A percentile compares a stretch with the other conserved stretches of the same genome.
These are phyloP conservation scores for Coniosporium apollinis DNA, from an alignment of 495 filamentous ascomycete species.

Conservation along the genomic window DNA sequence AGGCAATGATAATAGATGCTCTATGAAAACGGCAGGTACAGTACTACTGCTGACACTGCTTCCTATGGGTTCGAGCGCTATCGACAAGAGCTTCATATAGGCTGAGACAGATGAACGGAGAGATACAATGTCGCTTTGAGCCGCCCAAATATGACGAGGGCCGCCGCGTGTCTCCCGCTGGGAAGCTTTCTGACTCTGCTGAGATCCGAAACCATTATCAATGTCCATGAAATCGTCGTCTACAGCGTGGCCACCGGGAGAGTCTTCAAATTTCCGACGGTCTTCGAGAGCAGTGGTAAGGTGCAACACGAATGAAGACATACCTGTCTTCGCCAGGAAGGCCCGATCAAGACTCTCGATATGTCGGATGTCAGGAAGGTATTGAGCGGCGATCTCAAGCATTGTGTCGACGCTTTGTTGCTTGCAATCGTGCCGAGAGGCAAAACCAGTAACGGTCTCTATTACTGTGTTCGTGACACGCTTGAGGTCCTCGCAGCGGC, in stretches of 20 bases:
- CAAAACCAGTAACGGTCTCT: slow-evolving; percentile 12
- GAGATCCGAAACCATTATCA: slow-evolving; percentile 50
- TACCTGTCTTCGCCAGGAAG: neutral
- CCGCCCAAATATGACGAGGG: no score
- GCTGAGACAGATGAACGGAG: slow-evolving; percentile 24
- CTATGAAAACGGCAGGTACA: slow-evolving; percentile 27
- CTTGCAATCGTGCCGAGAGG: slow-evolving; percentile 12
- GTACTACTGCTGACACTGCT: neutral
- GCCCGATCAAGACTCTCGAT: neutral
- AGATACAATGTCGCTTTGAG: slow-evolving; percentile 29
- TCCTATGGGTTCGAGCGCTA: no score
- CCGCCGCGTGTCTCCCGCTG: no score
- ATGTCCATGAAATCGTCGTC: slow-evolving; percentile 56
- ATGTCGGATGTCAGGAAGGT: slow-evolving; percentile 5
- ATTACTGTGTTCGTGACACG: slow-evolving; percentile 10
- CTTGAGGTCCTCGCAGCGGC: slow-evolving; percentile 10
- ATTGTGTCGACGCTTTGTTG: slow-evolving; percentile 22
- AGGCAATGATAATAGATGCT: slow-evolving; percentile 39
- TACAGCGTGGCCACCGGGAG: slow-evolving; percentile 1
- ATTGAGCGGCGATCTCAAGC: slow-evolving; percentile 8
- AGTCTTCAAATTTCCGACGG: slow-evolving; percentile 17
- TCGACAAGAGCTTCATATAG: slow-evolving; percentile 10
- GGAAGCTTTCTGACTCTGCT: slow-evolving; percentile 34
- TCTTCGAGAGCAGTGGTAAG: slow-evolving; percentile 29
- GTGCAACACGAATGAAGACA: no score